These are phyloP conservation scores for Trichoderma erinaceum DNA, from an alignment of 495 filamentous ascomycete genomes.

Conservation along the genomic window DNA sequence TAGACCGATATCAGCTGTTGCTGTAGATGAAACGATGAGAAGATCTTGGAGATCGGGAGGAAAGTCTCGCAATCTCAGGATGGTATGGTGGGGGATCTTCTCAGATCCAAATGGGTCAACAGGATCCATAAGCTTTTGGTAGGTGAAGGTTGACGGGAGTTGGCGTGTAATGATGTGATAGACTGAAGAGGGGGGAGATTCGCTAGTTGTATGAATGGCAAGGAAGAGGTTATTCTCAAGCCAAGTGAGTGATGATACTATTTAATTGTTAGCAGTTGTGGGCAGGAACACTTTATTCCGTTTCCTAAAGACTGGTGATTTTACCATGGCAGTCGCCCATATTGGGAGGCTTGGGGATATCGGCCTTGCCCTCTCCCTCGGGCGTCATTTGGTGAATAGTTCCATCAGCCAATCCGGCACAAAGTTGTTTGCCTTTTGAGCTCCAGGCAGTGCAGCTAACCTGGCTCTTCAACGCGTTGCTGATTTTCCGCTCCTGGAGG, in stretches of 20 bases:
- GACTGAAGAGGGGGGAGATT: constrained; percentile 51
- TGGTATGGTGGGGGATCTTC: constrained; percentile 66
- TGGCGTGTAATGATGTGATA: constrained; percentile 73
- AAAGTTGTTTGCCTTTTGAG: constrained; percentile 81
- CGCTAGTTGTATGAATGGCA: constrained; percentile 59
- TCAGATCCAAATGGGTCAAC: constrained; percentile 62
- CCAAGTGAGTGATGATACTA: constrained; percentile 84
- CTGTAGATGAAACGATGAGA: constrained; percentile 76
- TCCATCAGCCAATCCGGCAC: constrained; percentile 82
- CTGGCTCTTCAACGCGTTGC: constrained; percentile 59
- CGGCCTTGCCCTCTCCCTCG: constrained; percentile 64
- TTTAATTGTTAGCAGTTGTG: constrained; percentile 17
- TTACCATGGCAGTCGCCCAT: constrained; percentile 66
- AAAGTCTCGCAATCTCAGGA: constrained; percentile 68
- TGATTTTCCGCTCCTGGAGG: constrained; percentile 55
- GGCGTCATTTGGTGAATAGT: constrained; percentile 77
- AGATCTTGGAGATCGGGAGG: constrained; percentile 71
- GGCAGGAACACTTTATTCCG: constrained; percentile 6
- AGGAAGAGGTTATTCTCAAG: constrained; percentile 84
- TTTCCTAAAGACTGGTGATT: constrained; percentile 17
- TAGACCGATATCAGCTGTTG: constrained; percentile 67
- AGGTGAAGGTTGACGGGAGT: constrained; percentile 49
- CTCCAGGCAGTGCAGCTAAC: constrained; percentile 92
- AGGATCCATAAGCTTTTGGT: constrained; percentile 66
- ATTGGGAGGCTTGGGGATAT: constrained; percentile 70